Percentiles rank a stretch among this genome's conserved stretches.
Evolutionary conservation across 2,329 filamentous ascomycete genomes (phyloP).

Genomic region (Ciborinia camelliae): DNA sequence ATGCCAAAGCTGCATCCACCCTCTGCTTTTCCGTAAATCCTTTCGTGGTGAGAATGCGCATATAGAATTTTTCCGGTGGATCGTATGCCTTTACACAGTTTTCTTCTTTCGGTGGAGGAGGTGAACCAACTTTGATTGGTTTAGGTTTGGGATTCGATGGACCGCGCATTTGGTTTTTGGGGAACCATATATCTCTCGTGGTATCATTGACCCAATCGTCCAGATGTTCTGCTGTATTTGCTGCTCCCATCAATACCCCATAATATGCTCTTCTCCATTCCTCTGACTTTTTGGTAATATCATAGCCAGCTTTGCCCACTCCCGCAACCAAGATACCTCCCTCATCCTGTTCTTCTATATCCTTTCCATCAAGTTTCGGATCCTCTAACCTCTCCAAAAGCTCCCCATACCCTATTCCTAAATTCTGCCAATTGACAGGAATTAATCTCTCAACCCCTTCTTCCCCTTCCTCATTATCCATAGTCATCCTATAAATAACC

Average conservation of each 20-base stretch:
- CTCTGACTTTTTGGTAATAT: conserved; percentile 61
- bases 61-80: conserved; percentile 72
- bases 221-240: conserved; percentile 72
- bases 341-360: conserved; percentile 50
- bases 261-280: conserved; percentile 85
- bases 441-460: conserved; percentile 3
- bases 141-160: conserved; percentile 79
- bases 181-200: conserved; percentile 63
- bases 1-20: conserved; percentile 76
- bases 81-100: conserved; percentile 69
- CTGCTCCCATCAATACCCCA: conserved; percentile 73
- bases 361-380: conserved; percentile 62
- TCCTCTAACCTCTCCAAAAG: conserved; percentile 69
- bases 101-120: conserved; percentile 66
- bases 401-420: conserved; percentile 57
- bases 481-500: conserved; percentile 59
- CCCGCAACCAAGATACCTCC: conserved; percentile 54
- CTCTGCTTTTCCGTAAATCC: conserved; percentile 78
- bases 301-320: conserved; percentile 45
- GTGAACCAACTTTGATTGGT: conserved; percentile 63
- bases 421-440: conserved; percentile 60
- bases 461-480: conserved; percentile 27
- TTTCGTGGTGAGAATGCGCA: conserved; percentile 73
- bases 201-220: conserved; percentile 74
- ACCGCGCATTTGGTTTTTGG: conserved; percentile 70